A percentile compares a stretch with the other conserved stretches of the same genome.
These are phyloP conservation scores for Chlamydomonas schloesseri DNA, from an alignment of 139 green algal genomes.

Conservation along the genomic window DNA sequence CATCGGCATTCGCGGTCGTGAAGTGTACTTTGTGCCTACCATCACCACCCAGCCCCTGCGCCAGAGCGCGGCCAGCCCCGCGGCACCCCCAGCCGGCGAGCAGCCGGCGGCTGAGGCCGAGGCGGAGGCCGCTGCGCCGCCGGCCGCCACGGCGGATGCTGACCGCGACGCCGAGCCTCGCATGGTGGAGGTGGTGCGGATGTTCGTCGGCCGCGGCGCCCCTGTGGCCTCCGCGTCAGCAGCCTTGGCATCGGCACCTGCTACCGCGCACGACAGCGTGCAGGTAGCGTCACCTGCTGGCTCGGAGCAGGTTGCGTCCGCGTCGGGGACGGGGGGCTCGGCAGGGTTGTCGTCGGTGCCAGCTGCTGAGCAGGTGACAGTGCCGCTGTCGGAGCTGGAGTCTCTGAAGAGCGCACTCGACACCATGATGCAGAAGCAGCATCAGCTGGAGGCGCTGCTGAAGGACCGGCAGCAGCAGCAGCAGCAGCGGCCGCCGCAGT, in stretches of 20 bases:
- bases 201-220: neutral
- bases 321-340: no score
- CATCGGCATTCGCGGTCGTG: neutral
- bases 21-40: neutral
- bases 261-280: neutral
- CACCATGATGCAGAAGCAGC: slow-evolving; percentile 34
- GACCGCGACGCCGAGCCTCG: neutral
- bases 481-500: no score
- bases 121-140: neutral
- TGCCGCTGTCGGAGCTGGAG: slow-evolving; percentile 5
- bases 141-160: no score
- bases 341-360: neutral
- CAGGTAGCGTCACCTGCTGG: neutral
- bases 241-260: neutral
- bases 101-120: neutral
- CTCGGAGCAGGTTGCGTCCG: neutral
- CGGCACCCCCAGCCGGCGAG: neutral
- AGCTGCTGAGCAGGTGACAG: neutral
- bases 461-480: neutral
- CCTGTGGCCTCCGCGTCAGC: no score
- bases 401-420: neutral
- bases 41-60: neutral
- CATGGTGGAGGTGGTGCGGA: neutral
- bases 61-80: neutral
- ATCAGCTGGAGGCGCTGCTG: neutral